Percentiles rank a stretch among this genome's conserved stretches.
These are phyloP conservation scores for Syncephalastrum racemosum DNA, from an alignment of 371 early-diverging fungal genomes.

Conservation along the genomic window DNA sequence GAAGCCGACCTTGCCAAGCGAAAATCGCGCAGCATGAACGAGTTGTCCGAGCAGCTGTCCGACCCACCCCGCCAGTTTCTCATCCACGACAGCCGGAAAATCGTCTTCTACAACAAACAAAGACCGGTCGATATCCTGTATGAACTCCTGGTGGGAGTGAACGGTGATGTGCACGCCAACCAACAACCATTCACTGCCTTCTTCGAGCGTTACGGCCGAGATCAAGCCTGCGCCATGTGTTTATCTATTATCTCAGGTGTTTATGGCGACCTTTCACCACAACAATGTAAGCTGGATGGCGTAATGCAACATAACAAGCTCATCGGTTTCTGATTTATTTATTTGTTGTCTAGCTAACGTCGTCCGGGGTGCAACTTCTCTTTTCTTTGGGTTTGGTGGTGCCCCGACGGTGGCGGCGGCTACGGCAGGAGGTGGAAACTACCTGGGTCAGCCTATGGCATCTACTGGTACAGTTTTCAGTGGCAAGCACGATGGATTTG, in stretches of 20 bases:
- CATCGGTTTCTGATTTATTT: background rate
- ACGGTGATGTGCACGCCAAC: conserved; percentile 24
- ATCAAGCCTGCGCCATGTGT: conserved; percentile 77
- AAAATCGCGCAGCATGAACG: conserved; percentile 26
- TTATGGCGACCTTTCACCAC: conserved; percentile 1
- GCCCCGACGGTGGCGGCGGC: conserved; percentile 34
- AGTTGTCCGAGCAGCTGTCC: conserved; percentile 63
- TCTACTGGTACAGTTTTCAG: conserved; percentile 55
- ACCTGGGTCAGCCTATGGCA: conserved; percentile 52
- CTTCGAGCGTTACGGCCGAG: conserved; percentile 57
- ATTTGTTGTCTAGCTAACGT: conserved; percentile 16
- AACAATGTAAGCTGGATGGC: conserved; percentile 15
- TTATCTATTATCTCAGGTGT: conserved; percentile 57
- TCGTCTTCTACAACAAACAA: conserved; percentile 62
- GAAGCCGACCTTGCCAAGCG: conserved; percentile 36
- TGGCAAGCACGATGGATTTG: conserved; percentile 76
- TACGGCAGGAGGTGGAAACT: conserved; percentile 25
- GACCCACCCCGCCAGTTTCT: conserved; percentile 66
- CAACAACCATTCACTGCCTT: conserved; percentile 54
- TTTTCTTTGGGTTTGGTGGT: conserved; percentile 69
- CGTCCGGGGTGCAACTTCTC: conserved; percentile 36
- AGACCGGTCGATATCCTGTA: conserved; percentile 76
- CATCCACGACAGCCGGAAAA: conserved; percentile 69
- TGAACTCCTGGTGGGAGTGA: conserved; percentile 32
- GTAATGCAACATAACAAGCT: no score